phyloP scores from a whole-genome alignment of 78 protist species.

The Polysphondylium violaceum region DNA sequence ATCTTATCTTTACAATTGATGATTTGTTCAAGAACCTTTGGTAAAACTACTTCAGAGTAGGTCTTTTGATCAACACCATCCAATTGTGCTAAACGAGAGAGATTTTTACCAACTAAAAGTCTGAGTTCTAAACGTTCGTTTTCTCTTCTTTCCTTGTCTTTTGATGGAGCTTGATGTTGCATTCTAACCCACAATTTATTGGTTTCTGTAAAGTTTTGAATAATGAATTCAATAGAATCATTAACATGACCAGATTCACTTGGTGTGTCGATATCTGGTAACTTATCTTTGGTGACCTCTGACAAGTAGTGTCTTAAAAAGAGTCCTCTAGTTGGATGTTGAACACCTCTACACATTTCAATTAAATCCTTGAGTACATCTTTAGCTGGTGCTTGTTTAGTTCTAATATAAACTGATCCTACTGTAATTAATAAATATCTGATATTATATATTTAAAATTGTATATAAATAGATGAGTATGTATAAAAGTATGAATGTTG shows the following conservation, averaged over 20 bases:
- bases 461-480: neutral
- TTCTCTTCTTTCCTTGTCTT: conserved; percentile 91
- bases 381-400: conserved; percentile 93
- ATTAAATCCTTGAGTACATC: conserved; percentile 95
- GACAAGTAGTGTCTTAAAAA: conserved; percentile 96
- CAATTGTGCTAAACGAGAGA: conserved; percentile 91
- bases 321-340: conserved; percentile 99
- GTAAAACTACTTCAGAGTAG: conserved; percentile 80
- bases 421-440: conserved; percentile 89
- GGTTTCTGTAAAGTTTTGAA: conserved; percentile 97
- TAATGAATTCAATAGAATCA: conserved; percentile 93
- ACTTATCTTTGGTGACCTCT: conserved; percentile 88
- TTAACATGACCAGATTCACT: conserved; percentile 49
- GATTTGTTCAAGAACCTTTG: conserved; percentile 89
- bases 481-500: too few species aligned
- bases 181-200: conserved; percentile 99
- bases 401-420: conserved; percentile 93
- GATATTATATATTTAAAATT: neutral
- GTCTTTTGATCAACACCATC: conserved; percentile 90
- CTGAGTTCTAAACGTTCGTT: conserved; percentile 93
- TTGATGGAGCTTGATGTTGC: conserved; percentile 95
- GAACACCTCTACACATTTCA: conserved; percentile 99
- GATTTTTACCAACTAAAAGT: conserved; percentile 95
- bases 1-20: conserved; percentile 94
- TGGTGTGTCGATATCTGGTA: conserved; percentile 90